phyloP scores from a whole-genome alignment of 208 protist species.

The Leishmania aethiopica region DNA sequence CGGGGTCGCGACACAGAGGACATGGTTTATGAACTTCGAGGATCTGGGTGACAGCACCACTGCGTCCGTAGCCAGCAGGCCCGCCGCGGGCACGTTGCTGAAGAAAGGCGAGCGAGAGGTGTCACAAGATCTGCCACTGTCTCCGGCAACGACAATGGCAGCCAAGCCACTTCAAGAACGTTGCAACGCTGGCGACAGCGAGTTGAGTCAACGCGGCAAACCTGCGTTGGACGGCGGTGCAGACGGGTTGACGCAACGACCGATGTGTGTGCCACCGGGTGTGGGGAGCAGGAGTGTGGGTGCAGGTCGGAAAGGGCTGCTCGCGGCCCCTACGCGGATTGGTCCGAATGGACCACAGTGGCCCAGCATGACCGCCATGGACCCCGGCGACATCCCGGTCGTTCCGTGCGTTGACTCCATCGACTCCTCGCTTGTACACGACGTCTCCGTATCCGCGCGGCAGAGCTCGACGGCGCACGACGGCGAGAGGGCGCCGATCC shows the following conservation, averaged over 20 bases:
- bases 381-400: conserved; percentile 8
- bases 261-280: conserved; percentile 3
- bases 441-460: conserved; percentile 21
- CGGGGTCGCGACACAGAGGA: conserved; percentile 13
- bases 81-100: background rate
- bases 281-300: background rate
- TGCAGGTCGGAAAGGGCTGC: conserved; percentile 3
- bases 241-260: background rate
- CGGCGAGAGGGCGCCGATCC: conserved; percentile 21
- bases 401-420: conserved; percentile 21
- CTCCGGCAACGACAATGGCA: conserved; percentile 8
- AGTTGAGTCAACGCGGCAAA: background rate
- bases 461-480: conserved; percentile 21
- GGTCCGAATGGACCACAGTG: conserved; percentile 25
- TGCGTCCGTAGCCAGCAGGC: conserved; percentile 8
- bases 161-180: background rate
- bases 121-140: background rate
- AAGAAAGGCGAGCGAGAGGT: background rate
- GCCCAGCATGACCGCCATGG: conserved; percentile 22
- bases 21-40: conserved; percentile 43
- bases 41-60: conserved; percentile 14
- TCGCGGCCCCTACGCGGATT: conserved; percentile 17
- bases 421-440: conserved; percentile 27
- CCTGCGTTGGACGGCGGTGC: background rate
- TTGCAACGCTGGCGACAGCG: background rate